Evolutionary conservation across 345 rosid genomes (phyloP), one percentile per base, ranked within the genome.

Genomic region (Citrus australasica): DNA sequence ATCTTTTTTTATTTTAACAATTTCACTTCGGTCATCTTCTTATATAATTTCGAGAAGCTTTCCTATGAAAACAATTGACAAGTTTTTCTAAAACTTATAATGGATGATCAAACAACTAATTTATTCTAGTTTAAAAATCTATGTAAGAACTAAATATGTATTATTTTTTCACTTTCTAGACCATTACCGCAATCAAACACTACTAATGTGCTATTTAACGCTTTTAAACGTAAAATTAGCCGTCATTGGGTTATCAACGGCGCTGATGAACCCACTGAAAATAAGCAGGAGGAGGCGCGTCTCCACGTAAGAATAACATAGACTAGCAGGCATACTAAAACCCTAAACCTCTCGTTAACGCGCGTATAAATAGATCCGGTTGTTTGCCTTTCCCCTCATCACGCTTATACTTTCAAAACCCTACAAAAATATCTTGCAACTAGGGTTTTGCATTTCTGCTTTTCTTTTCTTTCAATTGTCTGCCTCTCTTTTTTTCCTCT

Each of bases 331-430:
- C 71, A 64, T 75, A 0, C 61, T 64, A 75, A 75, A 75, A 75
- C 78, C 78, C 78, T 75, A 75, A 75, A 75, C 78, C 61, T 64
- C 27, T 46, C 3, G 17, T 51, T 46, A 32, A n/a, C 48, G 24
- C 48, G 13, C 19, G n/a, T 65, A 75, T 75, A 75, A 75, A 64
- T 48, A 48, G 11, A 13, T 27, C 7, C 11, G 30, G 28, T 65
- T 75, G 53, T 9, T 46, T 2, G 1, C 16, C 9, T 0, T 3
- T 0, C 5, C 2, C 1, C 35, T 63, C 59, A 6, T 35, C 22
- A 0, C 53, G 13, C 5, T 14, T 7, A 2, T 46, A 46, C 28
- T 13, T 22, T 62, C 78, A 64, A 75, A 75, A 75, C 78, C 71
- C 78, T 64, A 30, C 69, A 48, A 46, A 32, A 32, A 11, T 19